These are phyloP conservation scores for Boletus rubroflammeus DNA, from an alignment of 768 basidiomycete species.

Conservation along the genomic window DNA sequence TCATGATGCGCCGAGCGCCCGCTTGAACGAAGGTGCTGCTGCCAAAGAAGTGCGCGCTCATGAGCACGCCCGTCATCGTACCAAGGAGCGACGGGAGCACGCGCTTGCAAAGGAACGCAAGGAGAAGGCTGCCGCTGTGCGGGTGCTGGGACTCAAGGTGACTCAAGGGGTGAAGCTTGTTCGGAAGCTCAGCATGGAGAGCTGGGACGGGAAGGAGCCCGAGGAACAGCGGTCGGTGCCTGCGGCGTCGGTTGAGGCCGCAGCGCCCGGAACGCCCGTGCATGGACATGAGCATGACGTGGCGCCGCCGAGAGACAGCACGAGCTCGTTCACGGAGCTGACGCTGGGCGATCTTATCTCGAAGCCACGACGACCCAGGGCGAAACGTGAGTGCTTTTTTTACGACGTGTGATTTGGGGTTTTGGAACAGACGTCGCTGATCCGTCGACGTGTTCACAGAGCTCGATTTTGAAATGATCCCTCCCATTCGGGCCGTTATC, in stretches of 20 bases:
- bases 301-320: slow-evolving; percentile 4
- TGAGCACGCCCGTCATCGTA: slow-evolving; percentile 33
- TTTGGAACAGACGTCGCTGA: background rate
- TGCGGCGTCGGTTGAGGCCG: background rate
- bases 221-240: background rate
- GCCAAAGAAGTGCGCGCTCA: slow-evolving; percentile 32
- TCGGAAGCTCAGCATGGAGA: slow-evolving; percentile 27
- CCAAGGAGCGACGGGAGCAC: slow-evolving; percentile 32
- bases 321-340: slow-evolving; percentile 15
- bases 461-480: slow-evolving; percentile 29
- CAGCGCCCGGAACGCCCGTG: background rate
- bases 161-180: slow-evolving; percentile 13
- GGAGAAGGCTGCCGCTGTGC: slow-evolving; percentile 21
- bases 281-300: background rate
- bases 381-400: slow-evolving; percentile 19
- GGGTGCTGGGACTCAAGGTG: slow-evolving; percentile 20
- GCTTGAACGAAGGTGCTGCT: slow-evolving; percentile 13
- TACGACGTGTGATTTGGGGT: background rate
- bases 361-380: slow-evolving; percentile 20
- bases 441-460: slow-evolving; percentile 6
- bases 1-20: slow-evolving; percentile 18
- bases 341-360: slow-evolving; percentile 30
- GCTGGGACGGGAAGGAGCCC: slow-evolving; percentile 27
- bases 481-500: slow-evolving; percentile 31
- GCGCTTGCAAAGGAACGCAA: slow-evolving; percentile 31